phyloP scores from a whole-genome alignment of 2,329 filamentous ascomycete genomes.

The Alternaria rosae region DNA sequence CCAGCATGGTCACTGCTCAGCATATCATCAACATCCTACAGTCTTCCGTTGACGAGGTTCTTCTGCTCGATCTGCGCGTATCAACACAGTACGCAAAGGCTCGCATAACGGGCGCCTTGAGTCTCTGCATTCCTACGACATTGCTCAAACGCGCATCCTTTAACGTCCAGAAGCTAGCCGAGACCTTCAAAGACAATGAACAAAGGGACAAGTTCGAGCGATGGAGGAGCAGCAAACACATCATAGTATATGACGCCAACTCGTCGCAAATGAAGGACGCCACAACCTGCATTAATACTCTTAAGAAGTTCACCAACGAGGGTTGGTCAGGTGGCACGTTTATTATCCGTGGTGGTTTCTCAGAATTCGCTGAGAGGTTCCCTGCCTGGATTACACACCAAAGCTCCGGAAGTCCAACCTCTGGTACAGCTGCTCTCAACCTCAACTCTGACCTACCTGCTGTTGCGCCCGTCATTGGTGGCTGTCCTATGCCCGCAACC shows the following conservation, averaged over 20 bases:
- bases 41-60: slow-evolving; percentile 59
- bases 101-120: slow-evolving; percentile 81
- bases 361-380: slow-evolving; percentile 72
- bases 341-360: slow-evolving; percentile 84
- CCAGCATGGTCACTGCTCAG: slow-evolving; percentile 56
- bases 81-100: slow-evolving; percentile 80
- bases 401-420: slow-evolving; percentile 49
- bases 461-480: slow-evolving; percentile 83
- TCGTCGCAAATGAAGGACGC: slow-evolving; percentile 84
- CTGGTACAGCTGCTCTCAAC: slow-evolving; percentile 31
- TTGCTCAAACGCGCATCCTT: slow-evolving; percentile 90
- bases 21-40: slow-evolving; percentile 59
- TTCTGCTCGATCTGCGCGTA: slow-evolving; percentile 86
- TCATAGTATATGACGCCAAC: slow-evolving; percentile 85
- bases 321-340: slow-evolving; percentile 77
- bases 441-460: slow-evolving; percentile 51
- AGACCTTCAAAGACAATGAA: slow-evolving; percentile 78
- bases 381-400: slow-evolving; percentile 63
- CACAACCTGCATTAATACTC: slow-evolving; percentile 78
- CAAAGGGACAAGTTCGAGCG: slow-evolving; percentile 76
- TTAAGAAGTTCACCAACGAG: slow-evolving; percentile 90
- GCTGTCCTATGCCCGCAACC: slow-evolving; percentile 78
- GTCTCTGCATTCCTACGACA: slow-evolving; percentile 94
- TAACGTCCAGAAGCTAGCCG: slow-evolving; percentile 83
- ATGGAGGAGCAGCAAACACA: slow-evolving; percentile 77